Percentiles rank a stretch among this genome's conserved stretches.
Conservation (phyloP, 2,329 filamentous ascomycete species). For the Helicocarpus griseus region DNA sequence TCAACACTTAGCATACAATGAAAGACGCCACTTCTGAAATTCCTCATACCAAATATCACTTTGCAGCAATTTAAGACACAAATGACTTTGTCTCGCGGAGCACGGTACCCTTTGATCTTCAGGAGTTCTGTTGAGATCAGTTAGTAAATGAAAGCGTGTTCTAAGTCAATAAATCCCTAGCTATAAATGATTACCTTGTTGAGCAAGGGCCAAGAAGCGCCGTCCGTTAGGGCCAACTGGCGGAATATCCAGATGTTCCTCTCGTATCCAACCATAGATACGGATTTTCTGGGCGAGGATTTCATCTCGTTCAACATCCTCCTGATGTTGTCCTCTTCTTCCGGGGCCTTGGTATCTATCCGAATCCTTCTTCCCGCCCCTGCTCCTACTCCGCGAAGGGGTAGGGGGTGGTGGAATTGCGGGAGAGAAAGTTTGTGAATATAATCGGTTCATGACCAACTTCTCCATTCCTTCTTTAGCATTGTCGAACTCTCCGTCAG, state of each 20-base stretch:
- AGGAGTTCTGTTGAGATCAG: slow-evolving; percentile 59
- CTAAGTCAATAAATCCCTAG: not conserved
- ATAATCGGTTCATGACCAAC: slow-evolving; percentile 95
- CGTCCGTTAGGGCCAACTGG: slow-evolving; percentile 74
- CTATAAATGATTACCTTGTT: slow-evolving; percentile 59
- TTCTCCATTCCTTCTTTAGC: slow-evolving; percentile 99
- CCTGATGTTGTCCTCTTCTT: slow-evolving; percentile 89
- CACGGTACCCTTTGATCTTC: slow-evolving; percentile 94
- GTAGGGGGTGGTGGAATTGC: slow-evolving; percentile 75
- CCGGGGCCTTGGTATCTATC: slow-evolving; percentile 67
- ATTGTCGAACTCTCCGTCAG: slow-evolving; percentile 96
- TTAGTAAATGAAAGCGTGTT: slow-evolving; percentile 18
- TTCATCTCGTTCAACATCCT: slow-evolving; percentile 93
- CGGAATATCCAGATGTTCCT: slow-evolving; percentile 88
- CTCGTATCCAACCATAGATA: slow-evolving; percentile 90
- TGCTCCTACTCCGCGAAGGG: slow-evolving; percentile 47
- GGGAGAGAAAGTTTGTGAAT: slow-evolving; percentile 91
- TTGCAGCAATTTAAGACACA: slow-evolving; percentile 98
- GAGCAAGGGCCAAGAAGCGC: slow-evolving; percentile 78
- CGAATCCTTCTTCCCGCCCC: slow-evolving; percentile 57
- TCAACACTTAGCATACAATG: slow-evolving; percentile 12
- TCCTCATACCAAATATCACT: slow-evolving; percentile 79
- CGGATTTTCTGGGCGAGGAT: slow-evolving; percentile 93
- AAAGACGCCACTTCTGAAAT: not conserved
- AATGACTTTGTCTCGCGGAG: slow-evolving; percentile 96